Conservation (phyloP, 495 filamentous ascomycete species). For the Rhizodiscina lignyota region DNA sequence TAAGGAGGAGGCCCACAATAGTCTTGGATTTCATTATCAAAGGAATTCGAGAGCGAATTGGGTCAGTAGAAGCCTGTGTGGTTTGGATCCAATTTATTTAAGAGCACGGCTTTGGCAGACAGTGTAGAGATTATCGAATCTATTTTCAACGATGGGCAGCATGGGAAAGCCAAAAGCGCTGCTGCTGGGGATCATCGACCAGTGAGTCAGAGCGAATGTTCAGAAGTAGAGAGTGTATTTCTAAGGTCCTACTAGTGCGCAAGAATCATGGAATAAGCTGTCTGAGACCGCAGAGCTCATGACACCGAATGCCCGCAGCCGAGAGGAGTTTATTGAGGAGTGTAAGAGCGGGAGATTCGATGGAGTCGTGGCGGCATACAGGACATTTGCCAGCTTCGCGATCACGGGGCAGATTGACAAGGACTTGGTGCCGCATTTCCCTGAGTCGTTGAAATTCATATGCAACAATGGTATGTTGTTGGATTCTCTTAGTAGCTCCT, state of each 20-base stretch:
- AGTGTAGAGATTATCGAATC: too few relatives aligned
- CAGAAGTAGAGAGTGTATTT: not conserved
- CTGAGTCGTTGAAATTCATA: constrained; percentile 54
- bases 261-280: constrained; percentile 33
- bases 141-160: too few relatives aligned
- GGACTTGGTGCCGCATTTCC: constrained; percentile 39
- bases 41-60: too few relatives aligned
- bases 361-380: constrained; percentile 51
- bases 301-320: constrained; percentile 32
- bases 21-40: too few relatives aligned
- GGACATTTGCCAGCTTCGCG: constrained; percentile 51
- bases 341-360: constrained; percentile 50
- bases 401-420: constrained; percentile 44
- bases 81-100: too few relatives aligned
- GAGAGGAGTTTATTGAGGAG: constrained; percentile 56
- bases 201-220: constrained; percentile 13
- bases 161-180: constrained; percentile 21
- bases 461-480: constrained; percentile 50
- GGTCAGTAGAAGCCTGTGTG: too few relatives aligned
- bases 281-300: constrained; percentile 33
- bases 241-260: constrained; percentile 24
- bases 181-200: constrained; percentile 20
- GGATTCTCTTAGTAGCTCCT: not conserved
- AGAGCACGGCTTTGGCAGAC: too few relatives aligned
- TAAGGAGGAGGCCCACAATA: too few relatives aligned